phyloP scores from a whole-genome alignment of 1,139 yeast genomes.

The Yarrowia galli region DNA sequence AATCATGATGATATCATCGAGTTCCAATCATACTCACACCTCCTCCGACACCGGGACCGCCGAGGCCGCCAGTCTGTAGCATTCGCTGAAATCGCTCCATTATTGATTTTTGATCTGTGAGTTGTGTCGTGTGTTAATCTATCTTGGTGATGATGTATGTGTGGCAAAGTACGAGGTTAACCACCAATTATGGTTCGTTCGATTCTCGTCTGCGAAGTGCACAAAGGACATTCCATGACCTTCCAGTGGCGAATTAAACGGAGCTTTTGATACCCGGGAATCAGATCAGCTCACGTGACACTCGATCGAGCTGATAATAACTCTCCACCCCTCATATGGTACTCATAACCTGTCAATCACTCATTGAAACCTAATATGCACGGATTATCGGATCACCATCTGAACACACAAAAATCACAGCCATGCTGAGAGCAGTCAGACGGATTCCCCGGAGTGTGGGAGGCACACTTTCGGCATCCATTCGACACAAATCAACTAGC shows the following conservation, averaged over 20 bases:
- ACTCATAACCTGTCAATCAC: conserved; percentile 4
- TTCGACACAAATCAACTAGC: conserved; percentile 14
- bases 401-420: background rate
- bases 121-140: conserved; percentile 31
- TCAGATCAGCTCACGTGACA: background rate
- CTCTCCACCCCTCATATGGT: too few species aligned
- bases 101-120: conserved; percentile 34
- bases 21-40: conserved; percentile 27
- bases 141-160: conserved; percentile 32
- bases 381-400: background rate
- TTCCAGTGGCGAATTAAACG: conserved; percentile 5
- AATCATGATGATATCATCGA: background rate
- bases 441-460: conserved; percentile 18
- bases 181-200: conserved; percentile 14
- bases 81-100: conserved; percentile 83
- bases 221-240: background rate
- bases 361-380: background rate
- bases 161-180: conserved; percentile 27
- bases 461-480: background rate
- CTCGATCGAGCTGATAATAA: too few species aligned
- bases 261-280: background rate
- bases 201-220: background rate
- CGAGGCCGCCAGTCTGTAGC: conserved; percentile 57
- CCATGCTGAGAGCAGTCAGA: conserved; percentile 23
- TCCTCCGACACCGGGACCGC: conserved; percentile 43